These are phyloP conservation scores for Kwoniella sp. DNA, from an alignment of 768 basidiomycete genomes.

Conservation along the genomic window DNA sequence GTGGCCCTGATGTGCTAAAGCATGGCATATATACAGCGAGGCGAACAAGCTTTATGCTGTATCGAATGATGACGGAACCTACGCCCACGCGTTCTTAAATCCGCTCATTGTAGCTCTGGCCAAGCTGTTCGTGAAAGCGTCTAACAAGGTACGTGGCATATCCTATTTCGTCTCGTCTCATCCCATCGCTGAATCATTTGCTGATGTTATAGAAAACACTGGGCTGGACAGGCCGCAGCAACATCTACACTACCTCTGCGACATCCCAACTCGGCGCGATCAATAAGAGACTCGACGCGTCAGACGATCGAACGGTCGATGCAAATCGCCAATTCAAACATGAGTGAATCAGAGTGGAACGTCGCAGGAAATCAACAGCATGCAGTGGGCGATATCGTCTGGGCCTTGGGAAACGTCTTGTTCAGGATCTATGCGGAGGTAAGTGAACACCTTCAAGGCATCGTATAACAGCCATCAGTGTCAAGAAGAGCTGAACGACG, in stretches of 20 bases:
- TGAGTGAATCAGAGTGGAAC: constrained; percentile 34
- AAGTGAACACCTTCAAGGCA: constrained; percentile 5
- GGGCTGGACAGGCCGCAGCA: constrained; percentile 36
- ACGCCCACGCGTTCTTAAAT: constrained; percentile 40
- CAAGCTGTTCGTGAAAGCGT: constrained; percentile 16
- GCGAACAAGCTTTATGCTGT: constrained; percentile 42
- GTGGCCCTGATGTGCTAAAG: neutral
- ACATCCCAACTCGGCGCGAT: constrained; percentile 34
- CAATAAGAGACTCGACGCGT: constrained; percentile 43
- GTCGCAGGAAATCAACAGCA: constrained; percentile 1
- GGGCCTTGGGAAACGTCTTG: constrained; percentile 42
- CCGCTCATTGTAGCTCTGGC: constrained; percentile 33
- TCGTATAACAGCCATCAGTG: neutral
- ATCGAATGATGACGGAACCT: constrained; percentile 28
- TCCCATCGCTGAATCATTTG: neutral
- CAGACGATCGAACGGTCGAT: constrained; percentile 42
- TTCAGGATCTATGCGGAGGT: constrained; percentile 50
- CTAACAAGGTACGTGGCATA: constrained; percentile 18
- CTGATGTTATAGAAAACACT: neutral
- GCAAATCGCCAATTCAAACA: constrained; percentile 34
- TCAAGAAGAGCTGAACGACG: neutral
- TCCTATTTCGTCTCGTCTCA: too few species aligned
- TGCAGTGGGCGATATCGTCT: constrained; percentile 41
- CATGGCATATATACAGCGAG: constrained; percentile 37
- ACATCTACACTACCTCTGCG: constrained; percentile 36